Evolutionary conservation across 164 flowering plant species (phyloP), one percentile per base, ranked within the genome.

Genomic region (Tetrastigma voinierianum): DNA sequence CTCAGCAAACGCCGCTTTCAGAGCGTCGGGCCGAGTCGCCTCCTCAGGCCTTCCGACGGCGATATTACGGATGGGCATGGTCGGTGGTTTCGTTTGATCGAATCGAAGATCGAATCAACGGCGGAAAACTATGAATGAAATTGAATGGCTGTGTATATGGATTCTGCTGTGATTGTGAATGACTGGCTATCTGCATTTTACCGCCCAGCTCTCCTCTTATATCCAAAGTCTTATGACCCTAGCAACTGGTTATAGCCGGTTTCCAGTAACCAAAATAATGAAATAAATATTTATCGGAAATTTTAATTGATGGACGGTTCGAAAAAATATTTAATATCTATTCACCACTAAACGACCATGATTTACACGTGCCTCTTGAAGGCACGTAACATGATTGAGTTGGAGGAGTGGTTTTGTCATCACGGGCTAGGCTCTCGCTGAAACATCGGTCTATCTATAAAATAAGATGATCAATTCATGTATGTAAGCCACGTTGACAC

Each of bases 1-100:
- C 88, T 89, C 96, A 2, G 96, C 90, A 65, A 87, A 51, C 4
- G 74, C 92, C 2, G 86, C 88, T 70, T 72, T 86, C 25, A 86
- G 61, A 10, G 86, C 80, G 52, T 78, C 86, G 0, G 90, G 89
- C 6, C 81, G 86, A 20, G 72, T 64, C 15, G 79, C 87, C 75
- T 89, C 96, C 59, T 67, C 71, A 13, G 74, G 67, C 21, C 72
- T 18, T 10, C 96, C 96, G 8, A 87, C 61, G 10, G 87, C 85
- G 20, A 88, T 86, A 44, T 77, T 53, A 1, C 73, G 62, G 74
- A 86, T 64, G 77, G 88, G 86, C 93, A 86, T 86, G 47, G 9
- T 68, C 46, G 15, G 3, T 32, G 3, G 40, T n/a, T n/a, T n/a
- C n/a, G n/a, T n/a, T n/a, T n/a, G n/a, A n/a, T n/a, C n/a, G n/a